Conservation (phyloP, 768 basidiomycete species). For the Phlebiopsis flavidoalba region DNA sequence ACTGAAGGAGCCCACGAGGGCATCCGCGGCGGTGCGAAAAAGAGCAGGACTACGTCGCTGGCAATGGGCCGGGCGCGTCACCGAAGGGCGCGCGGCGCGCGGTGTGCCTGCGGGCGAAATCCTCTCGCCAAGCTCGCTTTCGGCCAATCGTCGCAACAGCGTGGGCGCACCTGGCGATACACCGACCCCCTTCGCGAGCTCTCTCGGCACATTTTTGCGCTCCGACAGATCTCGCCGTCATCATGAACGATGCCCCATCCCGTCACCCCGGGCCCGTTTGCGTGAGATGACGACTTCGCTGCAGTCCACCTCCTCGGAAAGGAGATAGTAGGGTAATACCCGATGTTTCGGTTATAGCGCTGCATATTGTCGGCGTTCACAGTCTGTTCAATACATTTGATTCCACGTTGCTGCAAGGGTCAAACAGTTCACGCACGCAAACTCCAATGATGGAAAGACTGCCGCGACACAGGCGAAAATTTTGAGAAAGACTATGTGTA, state of each 20-base stretch:
- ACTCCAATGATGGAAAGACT: not conserved
- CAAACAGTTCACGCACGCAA: not conserved
- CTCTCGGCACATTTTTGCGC: constrained; percentile 6
- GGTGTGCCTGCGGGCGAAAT: not conserved
- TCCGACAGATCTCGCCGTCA: constrained; percentile 1
- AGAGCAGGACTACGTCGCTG: not conserved
- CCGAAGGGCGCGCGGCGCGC: not conserved
- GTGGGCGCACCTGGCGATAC: not conserved
- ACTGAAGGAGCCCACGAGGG: not conserved
- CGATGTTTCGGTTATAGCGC: not conserved
- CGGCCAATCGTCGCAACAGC: not conserved
- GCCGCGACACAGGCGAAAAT: not conserved
- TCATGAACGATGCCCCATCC: not conserved
- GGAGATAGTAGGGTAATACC: not conserved
- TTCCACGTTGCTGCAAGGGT: not conserved
- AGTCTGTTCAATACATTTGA: not conserved
- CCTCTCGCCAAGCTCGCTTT: not conserved
- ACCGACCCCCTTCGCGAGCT: not conserved
- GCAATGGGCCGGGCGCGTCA: not conserved
- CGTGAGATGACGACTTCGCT: not conserved
- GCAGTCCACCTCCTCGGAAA: not conserved
- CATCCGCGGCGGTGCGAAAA: not conserved
- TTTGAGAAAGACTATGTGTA: not conserved
- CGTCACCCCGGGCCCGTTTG: not conserved
- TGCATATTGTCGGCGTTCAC: not conserved